phyloP scores from a whole-genome alignment of 768 basidiomycete genomes.

The Termitomyces sp. region DNA sequence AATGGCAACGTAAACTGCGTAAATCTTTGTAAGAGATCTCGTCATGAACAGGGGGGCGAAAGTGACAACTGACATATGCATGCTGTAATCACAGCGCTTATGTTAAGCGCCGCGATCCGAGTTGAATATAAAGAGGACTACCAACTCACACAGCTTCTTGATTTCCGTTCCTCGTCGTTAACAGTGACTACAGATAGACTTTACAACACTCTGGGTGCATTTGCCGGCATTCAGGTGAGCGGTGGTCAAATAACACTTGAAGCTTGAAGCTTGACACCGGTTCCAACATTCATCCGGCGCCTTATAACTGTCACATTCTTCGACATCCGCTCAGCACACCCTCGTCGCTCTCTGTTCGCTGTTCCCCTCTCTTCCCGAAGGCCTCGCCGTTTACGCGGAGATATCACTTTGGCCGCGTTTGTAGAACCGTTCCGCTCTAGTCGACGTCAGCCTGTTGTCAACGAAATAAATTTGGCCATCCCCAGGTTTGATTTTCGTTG shows the following conservation, averaged over 20 bases:
- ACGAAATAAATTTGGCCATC: conserved; percentile 6
- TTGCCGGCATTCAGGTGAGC: background rate
- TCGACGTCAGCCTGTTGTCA: conserved; percentile 5
- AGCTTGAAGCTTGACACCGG: background rate
- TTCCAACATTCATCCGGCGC: background rate
- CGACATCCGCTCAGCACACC: background rate
- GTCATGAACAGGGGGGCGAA: too few species aligned
- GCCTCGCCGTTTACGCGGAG: conserved; percentile 9
- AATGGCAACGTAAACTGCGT: background rate
- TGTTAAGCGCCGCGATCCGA: background rate
- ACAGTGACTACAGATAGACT: background rate
- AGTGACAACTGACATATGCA: background rate
- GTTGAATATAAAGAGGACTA: background rate
- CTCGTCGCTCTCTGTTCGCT: background rate
- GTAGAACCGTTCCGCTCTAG: conserved; percentile 6
- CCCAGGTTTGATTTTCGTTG: background rate
- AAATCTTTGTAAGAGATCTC: too few species aligned
- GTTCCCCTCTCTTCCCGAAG: background rate
- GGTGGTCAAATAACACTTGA: background rate
- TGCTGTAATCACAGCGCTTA: background rate
- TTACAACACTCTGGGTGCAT: background rate
- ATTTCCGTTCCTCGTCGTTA: background rate
- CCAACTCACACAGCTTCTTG: background rate
- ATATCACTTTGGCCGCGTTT: conserved; percentile 20
- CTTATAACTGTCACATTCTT: background rate